Base-by-base conservation (phyloP, 2,329 filamentous ascomycete genomes). In the Fusarium xylarioides region DNA sequence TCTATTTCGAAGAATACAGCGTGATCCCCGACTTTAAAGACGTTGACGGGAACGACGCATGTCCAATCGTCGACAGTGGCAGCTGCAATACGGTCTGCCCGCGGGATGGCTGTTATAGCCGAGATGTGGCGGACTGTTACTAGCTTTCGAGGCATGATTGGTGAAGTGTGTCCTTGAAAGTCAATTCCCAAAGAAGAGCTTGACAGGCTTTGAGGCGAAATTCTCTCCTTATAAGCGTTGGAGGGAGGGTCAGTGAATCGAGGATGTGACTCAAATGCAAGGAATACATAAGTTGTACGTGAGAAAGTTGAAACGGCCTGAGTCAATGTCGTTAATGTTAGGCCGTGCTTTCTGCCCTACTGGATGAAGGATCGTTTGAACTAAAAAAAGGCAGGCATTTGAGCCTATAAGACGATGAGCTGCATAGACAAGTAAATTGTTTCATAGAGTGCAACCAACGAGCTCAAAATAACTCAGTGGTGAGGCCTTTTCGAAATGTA, bases 1-100 rank as follows among this genome's bases (percentile, higher is more conserved):
- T 76, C 75, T 23, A 77, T 76, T 49, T 77, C 74, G 37, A 77
- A 74, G 49, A 74, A 77, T 4, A 77, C 49, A 3, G 66, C 75
- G 11, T 59, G 44, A 35, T 74, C 75, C 15, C 74, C 70, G 2
- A 30, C 30, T 15, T 68, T n/a, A 34, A 77, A 77, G 10, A 59
- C 42, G 14, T 62, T 66, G 7, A 53, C 32, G 18, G 60, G 30
- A 23, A 77, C 72, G n/a, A 77, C 42, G 50, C 75, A 76, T 26
- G 62, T 70, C 75, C 75, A 77, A 40, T 72, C 74, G 46, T 74
- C 75, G 40, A 77, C 49, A 7, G 75, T 60, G 38, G 70, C 75
- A 34, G 57, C 30, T 21, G 63, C 60, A 49, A 76, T 62, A 23
- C 68, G 67, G 62, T 77, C 68, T 11, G 75, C 74, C 15, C 66